Percentiles rank a stretch among this genome's conserved stretches.
Evolutionary conservation across 2,329 filamentous ascomycete species (phyloP).

Genomic region (Colletotrichum karsti): DNA sequence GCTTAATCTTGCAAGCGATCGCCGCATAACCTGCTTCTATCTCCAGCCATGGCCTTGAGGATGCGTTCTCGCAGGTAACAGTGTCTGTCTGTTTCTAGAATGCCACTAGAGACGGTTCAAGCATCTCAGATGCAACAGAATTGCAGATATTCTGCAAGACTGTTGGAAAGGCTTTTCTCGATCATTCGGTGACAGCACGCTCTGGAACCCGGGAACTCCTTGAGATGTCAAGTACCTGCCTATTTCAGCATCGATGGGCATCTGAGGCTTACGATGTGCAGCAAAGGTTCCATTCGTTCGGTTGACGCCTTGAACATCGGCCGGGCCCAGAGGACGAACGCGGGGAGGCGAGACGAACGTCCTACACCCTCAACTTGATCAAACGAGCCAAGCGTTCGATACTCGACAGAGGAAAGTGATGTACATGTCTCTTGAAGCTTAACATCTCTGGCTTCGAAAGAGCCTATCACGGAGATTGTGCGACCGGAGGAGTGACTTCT

Average conservation of each 20-base stretch:
- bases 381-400: not conserved
- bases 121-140: not conserved
- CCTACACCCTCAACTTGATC: not conserved
- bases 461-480: not conserved
- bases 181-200: not conserved
- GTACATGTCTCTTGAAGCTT: not conserved
- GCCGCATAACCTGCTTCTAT: too few relatives aligned
- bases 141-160: not conserved
- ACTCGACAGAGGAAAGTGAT: too few relatives aligned
- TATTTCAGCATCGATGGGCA: not conserved
- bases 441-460: not conserved
- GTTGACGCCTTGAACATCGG: not conserved
- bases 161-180: not conserved
- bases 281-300: constrained; percentile 2
- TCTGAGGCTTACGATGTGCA: constrained; percentile 5
- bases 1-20: too few relatives aligned
- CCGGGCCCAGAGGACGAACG: not conserved
- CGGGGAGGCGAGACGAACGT: not conserved
- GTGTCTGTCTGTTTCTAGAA: too few relatives aligned
- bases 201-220: not conserved
- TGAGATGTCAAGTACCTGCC: not conserved
- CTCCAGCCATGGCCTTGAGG: too few relatives aligned
- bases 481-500: not conserved
- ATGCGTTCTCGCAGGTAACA: too few relatives aligned
- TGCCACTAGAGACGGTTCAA: not conserved